Evolutionary conservation across 2,329 filamentous ascomycete species (phyloP).

Genomic region (Pseudogymnoascus sp.): DNA sequence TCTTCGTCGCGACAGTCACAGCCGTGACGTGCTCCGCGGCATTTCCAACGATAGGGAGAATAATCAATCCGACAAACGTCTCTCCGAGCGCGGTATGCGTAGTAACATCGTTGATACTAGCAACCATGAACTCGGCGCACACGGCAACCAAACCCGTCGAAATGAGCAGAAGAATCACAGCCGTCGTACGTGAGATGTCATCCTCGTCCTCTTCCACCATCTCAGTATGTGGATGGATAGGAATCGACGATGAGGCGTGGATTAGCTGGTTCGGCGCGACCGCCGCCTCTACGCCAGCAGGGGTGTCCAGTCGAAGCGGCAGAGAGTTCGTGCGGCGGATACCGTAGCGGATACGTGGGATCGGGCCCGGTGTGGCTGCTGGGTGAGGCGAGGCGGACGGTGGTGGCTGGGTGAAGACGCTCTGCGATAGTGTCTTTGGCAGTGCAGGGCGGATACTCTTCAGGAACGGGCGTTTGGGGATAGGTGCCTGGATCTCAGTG

Average conservation of each 20-base stretch:
- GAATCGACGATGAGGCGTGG: not conserved
- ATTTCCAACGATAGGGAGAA: constrained; percentile 66
- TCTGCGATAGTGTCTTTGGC: constrained; percentile 61
- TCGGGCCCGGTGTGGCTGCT: constrained; percentile 31
- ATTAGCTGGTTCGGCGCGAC: not conserved
- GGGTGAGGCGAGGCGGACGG: constrained; percentile 24
- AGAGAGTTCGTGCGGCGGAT: constrained; percentile 68
- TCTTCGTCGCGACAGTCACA: constrained; percentile 62
- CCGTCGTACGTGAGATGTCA: constrained; percentile 46
- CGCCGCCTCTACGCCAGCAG: not conserved
- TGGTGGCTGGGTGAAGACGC: constrained; percentile 53
- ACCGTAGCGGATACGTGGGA: constrained; percentile 53
- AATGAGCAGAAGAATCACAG: constrained; percentile 54
- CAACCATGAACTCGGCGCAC: constrained; percentile 65
- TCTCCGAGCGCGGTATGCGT: constrained; percentile 49
- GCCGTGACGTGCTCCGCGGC: constrained; percentile 67
- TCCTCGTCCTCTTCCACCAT: constrained; percentile 32
- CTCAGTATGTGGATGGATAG: not conserved
- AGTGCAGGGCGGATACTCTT: constrained; percentile 51
- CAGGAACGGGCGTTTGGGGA: constrained; percentile 45
- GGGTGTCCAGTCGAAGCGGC: constrained; percentile 49
- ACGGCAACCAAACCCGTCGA: constrained; percentile 59
- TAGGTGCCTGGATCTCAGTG: constrained; percentile 25
- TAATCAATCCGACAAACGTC: constrained; percentile 63
- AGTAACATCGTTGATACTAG: constrained; percentile 58